Conservation (phyloP, 257 asterid genomes). For the Pogostemon cablin region DNA sequence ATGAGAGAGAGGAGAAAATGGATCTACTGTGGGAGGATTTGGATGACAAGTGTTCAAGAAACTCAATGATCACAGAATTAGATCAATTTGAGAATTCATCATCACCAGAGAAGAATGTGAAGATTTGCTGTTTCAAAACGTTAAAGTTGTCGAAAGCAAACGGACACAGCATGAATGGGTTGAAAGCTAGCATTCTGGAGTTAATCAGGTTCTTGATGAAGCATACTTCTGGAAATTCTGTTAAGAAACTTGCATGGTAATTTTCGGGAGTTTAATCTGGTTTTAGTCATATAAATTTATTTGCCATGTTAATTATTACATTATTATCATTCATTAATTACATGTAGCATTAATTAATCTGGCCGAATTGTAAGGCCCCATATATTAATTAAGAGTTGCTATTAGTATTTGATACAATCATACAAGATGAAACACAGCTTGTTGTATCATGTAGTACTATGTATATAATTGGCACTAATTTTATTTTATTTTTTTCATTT, state of each 20-base stretch:
- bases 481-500: too few species aligned
- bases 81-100: conserved; percentile 20
- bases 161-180: conserved; percentile 29
- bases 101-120: conserved; percentile 37
- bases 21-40: conserved; percentile 50
- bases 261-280: neutral
- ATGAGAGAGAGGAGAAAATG: conserved; percentile 44
- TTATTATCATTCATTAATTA: too few species aligned
- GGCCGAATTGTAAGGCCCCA: too few species aligned
- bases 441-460: too few species aligned
- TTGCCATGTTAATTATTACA: too few species aligned
- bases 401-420: too few species aligned
- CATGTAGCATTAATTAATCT: too few species aligned
- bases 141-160: conserved; percentile 37
- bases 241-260: conserved; percentile 38
- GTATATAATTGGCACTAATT: too few species aligned
- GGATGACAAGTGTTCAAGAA: conserved; percentile 39
- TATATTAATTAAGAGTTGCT: too few species aligned
- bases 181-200: conserved; percentile 39
- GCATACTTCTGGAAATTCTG: conserved; percentile 36
- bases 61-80: conserved; percentile 18
- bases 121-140: conserved; percentile 38
- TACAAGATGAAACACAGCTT: too few species aligned
- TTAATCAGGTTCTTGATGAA: conserved; percentile 41
- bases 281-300: too few species aligned